Evolutionary conservation across 805 yeast genomes (phyloP).

Genomic region (Schwanniomyces polymorphus): DNA sequence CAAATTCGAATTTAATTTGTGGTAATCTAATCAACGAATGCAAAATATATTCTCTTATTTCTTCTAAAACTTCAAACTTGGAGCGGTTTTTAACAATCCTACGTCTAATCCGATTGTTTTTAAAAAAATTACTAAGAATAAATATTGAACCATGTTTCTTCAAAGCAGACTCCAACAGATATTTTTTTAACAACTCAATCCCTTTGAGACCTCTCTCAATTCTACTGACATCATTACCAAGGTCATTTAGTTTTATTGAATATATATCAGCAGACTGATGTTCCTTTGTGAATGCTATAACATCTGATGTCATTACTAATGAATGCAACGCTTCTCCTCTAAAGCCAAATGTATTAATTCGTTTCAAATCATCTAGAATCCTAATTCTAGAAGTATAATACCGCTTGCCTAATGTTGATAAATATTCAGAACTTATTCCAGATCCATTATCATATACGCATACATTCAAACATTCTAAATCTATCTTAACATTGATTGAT

Average conservation of each 20-base stretch:
- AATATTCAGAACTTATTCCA: conserved; percentile 57
- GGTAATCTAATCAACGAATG: conserved; percentile 25
- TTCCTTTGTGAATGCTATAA: conserved; percentile 49
- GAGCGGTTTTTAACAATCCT: conserved; percentile 14
- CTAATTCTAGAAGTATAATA: conserved; percentile 58
- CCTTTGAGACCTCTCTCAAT: not conserved
- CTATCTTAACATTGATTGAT: conserved; percentile 30
- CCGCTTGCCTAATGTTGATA: conserved; percentile 46
- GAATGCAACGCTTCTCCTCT: conserved; percentile 71
- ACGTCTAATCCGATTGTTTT: conserved; percentile 44
- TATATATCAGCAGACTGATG: not conserved
- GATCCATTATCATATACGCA: conserved; percentile 66
- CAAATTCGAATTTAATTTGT: not conserved
- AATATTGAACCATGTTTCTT: conserved; percentile 38
- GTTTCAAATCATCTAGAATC: conserved; percentile 34
- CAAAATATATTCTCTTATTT: conserved; percentile 28
- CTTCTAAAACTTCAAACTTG: conserved; percentile 20
- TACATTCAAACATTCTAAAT: conserved; percentile 30
- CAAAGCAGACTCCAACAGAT: conserved; percentile 5
- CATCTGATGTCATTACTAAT: conserved; percentile 46
- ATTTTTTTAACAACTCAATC: not conserved
- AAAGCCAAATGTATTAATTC: conserved; percentile 56
- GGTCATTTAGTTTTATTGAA: not conserved
- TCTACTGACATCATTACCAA: not conserved
- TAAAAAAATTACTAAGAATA: conserved; percentile 38